phyloP scores from a whole-genome alignment of 305 asterid species.

The Rubia balearica region DNA sequence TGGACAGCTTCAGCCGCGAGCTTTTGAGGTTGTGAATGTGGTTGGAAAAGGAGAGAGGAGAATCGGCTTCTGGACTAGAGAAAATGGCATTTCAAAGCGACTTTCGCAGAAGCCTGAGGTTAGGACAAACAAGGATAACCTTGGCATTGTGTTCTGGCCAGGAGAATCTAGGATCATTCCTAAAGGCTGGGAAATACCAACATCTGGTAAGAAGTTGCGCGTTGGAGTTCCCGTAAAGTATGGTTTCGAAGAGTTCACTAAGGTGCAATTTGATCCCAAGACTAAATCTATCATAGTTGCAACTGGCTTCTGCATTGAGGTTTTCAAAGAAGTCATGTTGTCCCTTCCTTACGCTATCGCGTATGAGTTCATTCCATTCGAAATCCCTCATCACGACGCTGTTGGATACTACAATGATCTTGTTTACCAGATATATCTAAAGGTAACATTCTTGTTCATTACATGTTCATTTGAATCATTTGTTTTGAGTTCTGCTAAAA shows the following conservation, averaged over 20 bases:
- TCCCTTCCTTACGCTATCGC: conserved; percentile 33
- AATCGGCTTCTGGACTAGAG: conserved; percentile 38
- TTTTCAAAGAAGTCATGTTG: conserved; percentile 30
- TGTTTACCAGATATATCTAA: conserved; percentile 20
- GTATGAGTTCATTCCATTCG: conserved; percentile 25
- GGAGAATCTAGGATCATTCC: conserved; percentile 32
- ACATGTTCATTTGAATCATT: not conserved
- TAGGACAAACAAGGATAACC: conserved; percentile 18
- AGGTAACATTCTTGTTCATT: conserved; percentile 14
- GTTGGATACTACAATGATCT: conserved; percentile 27
- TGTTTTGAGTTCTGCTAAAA: conserved; percentile 2
- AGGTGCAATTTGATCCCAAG: conserved; percentile 23
- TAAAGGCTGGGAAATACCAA: conserved; percentile 46
- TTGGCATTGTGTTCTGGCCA: conserved; percentile 41
- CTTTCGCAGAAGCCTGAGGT: not conserved
- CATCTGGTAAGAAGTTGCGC: conserved; percentile 25
- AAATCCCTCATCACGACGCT: conserved; percentile 11
- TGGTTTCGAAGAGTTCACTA: conserved; percentile 28
- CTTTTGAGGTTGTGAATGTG: conserved; percentile 40
- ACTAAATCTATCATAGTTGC: conserved; percentile 21
- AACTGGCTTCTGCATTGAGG: conserved; percentile 37
- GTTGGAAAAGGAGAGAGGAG: conserved; percentile 24
- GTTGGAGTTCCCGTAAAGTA: conserved; percentile 38
- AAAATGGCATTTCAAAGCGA: conserved; percentile 25
- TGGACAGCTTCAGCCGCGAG: conserved; percentile 34